Base-by-base conservation (phyloP, 106 monocot genomes). In the Amphibolis antarctica region DNA sequence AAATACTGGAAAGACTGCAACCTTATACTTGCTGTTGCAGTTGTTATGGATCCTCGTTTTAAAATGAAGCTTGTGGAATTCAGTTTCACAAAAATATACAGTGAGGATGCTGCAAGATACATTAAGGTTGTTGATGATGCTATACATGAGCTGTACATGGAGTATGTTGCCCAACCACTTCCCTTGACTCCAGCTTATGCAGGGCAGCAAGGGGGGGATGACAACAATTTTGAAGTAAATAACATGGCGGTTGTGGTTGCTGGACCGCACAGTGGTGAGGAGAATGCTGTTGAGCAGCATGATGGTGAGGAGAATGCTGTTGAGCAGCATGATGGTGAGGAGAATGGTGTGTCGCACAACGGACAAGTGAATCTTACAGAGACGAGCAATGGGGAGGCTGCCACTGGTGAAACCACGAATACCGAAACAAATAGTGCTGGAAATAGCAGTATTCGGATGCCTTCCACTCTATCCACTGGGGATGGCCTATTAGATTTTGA, bases 1-100 rank as follows among this genome's bases (percentile, higher is more conserved):
- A 62, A 75, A 29, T 75, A 75, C 22, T 75, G 75, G 75, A 75
- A 63, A 42, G 75, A 75, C 54, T 75, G 69, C 63, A 75, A 68
- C 55, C 21, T 75, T 53, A 63, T 69, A 27, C 36, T 75, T 55
- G 75, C 75, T 15, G 30, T 75, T 27, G 75, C 75, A 5, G 75
- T 75, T 28, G 63, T 75, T 4, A 63, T 75, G 75, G 75, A 75
- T 23, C 75, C 75, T 29, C 61, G 75, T 31, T 75, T 67, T 53
- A 75, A 75, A 43, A 61, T 75, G 74, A 75, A 75, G 47, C 67
- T 75, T 20, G 74, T 75, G 27, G 74, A 75, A 30, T 75, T 75
- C 53, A 61, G 74, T 46, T 75, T 75, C 53, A 44, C 67, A 0
- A 75, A 68, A 30, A 68, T 75, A 21, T 75, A 75, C 53, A 67